Base-by-base conservation (phyloP, 148 eudicot genomes). In the Dysphania ambrosioides region DNA sequence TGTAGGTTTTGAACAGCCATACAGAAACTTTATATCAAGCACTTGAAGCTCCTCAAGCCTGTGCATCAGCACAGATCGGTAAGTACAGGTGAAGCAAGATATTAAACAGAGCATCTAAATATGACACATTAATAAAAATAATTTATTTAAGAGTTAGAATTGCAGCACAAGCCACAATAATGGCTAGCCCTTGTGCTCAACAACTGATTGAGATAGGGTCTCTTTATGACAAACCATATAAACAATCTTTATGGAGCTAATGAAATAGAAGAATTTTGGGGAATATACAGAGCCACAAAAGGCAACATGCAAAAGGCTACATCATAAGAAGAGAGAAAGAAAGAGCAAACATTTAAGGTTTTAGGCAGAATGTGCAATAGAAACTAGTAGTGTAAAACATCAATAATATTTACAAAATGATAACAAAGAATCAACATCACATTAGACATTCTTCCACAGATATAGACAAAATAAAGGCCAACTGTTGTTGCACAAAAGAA, bases 11-110 rank as follows among this genome's bases (percentile, higher is more conserved):
- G 87, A 80, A 78, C 97, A 90, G 68, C 97, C 96, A 80, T 83
- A 92, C 11, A 94, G 87, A 85, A 94, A 94, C 79, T 94, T 94
- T 81, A 94, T 94, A 89, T 94, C 98, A 81, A 94, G 86, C 79
- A 94, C 97, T 80, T 94, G 97, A 71, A 94, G 98, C 85, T 94
- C 97, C 87, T 94, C 98, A 61, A 94, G 93, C 87, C 98, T 94
- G 95, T 72, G 66, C 76, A 58, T 21, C 72, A 44, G 62, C 61
- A 74, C 55, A 57, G n/a, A 61, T 47, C 12, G n/a, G 27, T 58
- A 13, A 55, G 29, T 34, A 65, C 30, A 21, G 29, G 30, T 1
- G 42, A 73, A 61, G 26, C 4, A 47, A 61, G 41, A 44, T 26
- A 15, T 6, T 35, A 16, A 23, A 68, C 30, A 27, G 49, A 44